These are phyloP conservation scores for Claviceps cyperi DNA, from an alignment of 2,329 filamentous ascomycete species.

Conservation along the genomic window DNA sequence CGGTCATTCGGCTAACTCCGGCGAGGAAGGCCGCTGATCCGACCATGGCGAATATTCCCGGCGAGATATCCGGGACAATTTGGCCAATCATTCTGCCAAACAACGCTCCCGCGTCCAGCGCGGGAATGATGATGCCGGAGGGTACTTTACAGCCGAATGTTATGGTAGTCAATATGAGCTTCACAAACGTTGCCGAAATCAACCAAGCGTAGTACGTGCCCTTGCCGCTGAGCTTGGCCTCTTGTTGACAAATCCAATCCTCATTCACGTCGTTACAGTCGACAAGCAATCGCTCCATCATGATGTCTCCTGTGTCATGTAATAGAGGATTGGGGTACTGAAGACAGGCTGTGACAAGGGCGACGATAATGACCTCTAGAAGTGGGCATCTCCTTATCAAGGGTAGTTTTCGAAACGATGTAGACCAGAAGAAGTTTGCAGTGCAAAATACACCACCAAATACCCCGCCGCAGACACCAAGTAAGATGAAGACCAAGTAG, in stretches of 20 bases:
- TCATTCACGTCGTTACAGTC: constrained; percentile 30
- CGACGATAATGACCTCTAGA: constrained; percentile 39
- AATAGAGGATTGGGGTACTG: constrained; percentile 43
- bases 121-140: constrained; percentile 45
- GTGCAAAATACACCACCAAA: constrained; percentile 46
- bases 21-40: constrained; percentile 44
- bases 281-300: constrained; percentile 41
- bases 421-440: constrained; percentile 42
- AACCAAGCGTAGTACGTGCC: constrained; percentile 33
- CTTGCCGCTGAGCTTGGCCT: constrained; percentile 21
- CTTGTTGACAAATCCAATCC: constrained; percentile 36
- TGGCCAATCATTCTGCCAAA: constrained; percentile 39
- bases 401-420: constrained; percentile 34
- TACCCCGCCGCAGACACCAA: constrained; percentile 41
- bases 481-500: constrained; percentile 40
- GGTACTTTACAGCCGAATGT: constrained; percentile 47
- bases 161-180: constrained; percentile 40
- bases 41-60: constrained; percentile 47
- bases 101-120: constrained; percentile 41
- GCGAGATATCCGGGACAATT: constrained; percentile 26
- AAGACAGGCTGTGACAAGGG: constrained; percentile 35
- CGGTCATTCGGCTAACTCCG: constrained; percentile 43
- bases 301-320: constrained; percentile 37
- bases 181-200: constrained; percentile 35
- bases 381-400: constrained; percentile 42